phyloP scores from a whole-genome alignment of 192 early-diverging fungal species.

The Podila clonocystis region DNA sequence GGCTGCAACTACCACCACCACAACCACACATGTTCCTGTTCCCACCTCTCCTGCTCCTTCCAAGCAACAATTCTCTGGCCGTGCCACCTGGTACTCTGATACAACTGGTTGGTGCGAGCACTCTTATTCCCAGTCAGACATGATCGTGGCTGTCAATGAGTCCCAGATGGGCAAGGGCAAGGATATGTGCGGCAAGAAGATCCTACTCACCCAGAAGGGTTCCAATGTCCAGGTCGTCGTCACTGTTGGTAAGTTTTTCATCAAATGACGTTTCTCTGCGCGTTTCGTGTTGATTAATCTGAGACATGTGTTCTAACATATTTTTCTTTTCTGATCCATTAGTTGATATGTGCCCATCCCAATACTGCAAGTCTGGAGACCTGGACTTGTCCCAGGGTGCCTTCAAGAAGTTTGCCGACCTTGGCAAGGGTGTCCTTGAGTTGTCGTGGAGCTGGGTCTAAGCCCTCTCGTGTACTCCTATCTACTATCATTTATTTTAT shows the following conservation, averaged over 20 bases:
- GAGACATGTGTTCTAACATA: neutral
- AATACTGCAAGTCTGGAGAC: slow-evolving; percentile 36
- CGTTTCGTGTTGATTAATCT: neutral
- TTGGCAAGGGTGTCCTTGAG: slow-evolving; percentile 23
- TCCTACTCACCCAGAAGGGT: slow-evolving; percentile 27
- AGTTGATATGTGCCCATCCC: slow-evolving; percentile 44
- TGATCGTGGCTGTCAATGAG: slow-evolving; percentile 47
- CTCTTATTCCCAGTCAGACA: slow-evolving; percentile 41
- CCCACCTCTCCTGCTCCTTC: slow-evolving; percentile 1
- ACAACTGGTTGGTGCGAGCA: slow-evolving; percentile 33
- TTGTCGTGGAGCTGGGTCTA: slow-evolving; percentile 36
- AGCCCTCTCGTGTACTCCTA: neutral
- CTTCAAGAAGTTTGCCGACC: slow-evolving; percentile 45
- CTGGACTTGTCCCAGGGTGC: slow-evolving; percentile 45
- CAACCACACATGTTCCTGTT: neutral
- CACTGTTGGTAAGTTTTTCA: slow-evolving; percentile 10
- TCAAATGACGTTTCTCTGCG: neutral
- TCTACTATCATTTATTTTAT: neutral
- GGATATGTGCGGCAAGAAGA: slow-evolving; percentile 39
- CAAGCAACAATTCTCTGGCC: slow-evolving; percentile 17
- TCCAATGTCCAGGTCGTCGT: slow-evolving; percentile 24
- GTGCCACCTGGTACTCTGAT: slow-evolving; percentile 43
- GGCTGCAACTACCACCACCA: slow-evolving; percentile 7
- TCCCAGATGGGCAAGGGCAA: slow-evolving; percentile 38
- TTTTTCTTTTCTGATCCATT: neutral